phyloP scores from a whole-genome alignment of 441 rosid genomes.

The Melastoma candidum region DNA sequence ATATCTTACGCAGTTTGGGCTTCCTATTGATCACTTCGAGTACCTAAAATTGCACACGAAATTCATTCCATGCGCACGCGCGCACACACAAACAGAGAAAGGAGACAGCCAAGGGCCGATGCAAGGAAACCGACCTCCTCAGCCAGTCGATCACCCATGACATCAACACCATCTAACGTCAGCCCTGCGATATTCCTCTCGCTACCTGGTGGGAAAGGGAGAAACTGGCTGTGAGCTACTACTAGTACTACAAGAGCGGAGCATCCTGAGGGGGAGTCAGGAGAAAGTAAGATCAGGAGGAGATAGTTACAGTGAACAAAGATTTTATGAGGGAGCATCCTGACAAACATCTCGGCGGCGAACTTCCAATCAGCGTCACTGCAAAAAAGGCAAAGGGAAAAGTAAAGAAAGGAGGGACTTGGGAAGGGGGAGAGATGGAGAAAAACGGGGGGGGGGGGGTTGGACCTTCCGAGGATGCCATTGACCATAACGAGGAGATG shows the following conservation, averaged over 20 bases:
- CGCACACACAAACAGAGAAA: background rate
- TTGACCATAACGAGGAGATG: slow-evolving; percentile 96
- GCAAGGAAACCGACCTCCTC: slow-evolving; percentile 42
- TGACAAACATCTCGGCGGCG: slow-evolving; percentile 82
- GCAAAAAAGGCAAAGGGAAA: slow-evolving; percentile 12
- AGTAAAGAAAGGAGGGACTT: too few species aligned
- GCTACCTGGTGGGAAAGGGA: slow-evolving; percentile 45
- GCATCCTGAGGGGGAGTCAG: too few species aligned
- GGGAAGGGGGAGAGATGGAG: background rate
- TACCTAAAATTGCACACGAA: slow-evolving; percentile 33
- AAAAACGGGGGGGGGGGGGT: background rate
- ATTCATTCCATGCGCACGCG: slow-evolving; percentile 2
- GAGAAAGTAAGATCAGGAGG: too few species aligned
- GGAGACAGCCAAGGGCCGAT: background rate
- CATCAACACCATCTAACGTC: slow-evolving; percentile 88
- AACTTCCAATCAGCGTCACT: slow-evolving; percentile 88
- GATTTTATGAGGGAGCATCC: slow-evolving; percentile 59
- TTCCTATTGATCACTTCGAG: slow-evolving; percentile 57
- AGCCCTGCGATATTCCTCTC: slow-evolving; percentile 52
- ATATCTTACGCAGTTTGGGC: slow-evolving; percentile 61
- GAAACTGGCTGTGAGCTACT: too few species aligned
- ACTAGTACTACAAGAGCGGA: too few species aligned
- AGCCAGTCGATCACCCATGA: slow-evolving; percentile 93
- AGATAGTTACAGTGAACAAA: slow-evolving; percentile 61
- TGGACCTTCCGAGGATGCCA: slow-evolving; percentile 89